Evolutionary conservation across 2,329 filamentous ascomycete species (phyloP).

Genomic region (Cercospora beticola): DNA sequence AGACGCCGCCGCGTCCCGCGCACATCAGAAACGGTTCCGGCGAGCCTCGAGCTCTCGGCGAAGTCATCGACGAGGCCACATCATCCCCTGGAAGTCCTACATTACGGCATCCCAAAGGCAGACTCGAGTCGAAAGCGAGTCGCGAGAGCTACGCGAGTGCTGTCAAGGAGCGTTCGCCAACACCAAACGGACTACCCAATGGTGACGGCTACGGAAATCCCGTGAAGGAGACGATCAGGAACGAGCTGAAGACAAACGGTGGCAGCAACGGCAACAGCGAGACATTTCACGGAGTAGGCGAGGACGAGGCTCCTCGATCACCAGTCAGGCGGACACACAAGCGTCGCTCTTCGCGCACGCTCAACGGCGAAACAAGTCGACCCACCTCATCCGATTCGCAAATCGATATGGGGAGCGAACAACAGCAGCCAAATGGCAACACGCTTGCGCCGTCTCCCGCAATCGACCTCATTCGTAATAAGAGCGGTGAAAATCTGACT

Average conservation of each 20-base stretch:
- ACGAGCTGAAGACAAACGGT: constrained; percentile 17
- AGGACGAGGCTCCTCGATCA: constrained; percentile 33
- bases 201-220: constrained; percentile 25
- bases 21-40: constrained; percentile 30
- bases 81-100: constrained; percentile 34
- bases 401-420: constrained; percentile 15
- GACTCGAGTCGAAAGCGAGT: constrained; percentile 29
- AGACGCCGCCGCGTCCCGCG: constrained; percentile 34
- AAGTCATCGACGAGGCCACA: constrained; percentile 38
- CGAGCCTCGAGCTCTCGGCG: constrained; percentile 37
- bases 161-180: constrained; percentile 25
- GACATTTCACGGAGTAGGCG: constrained; percentile 32
- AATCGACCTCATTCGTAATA: constrained; percentile 47
- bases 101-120: constrained; percentile 32
- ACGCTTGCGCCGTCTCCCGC: constrained; percentile 27
- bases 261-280: constrained; percentile 21
- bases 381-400: constrained; percentile 5
- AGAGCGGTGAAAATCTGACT: constrained; percentile 46
- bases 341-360: constrained; percentile 28
- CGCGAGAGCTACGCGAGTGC: constrained; percentile 29
- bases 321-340: constrained; percentile 32
- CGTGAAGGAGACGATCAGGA: constrained; percentile 12
- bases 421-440: constrained; percentile 11
- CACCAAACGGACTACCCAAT: constrained; percentile 22
- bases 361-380: constrained; percentile 27